phyloP scores from a whole-genome alignment of 495 filamentous ascomycete species.

The Neurospora sp. region DNA sequence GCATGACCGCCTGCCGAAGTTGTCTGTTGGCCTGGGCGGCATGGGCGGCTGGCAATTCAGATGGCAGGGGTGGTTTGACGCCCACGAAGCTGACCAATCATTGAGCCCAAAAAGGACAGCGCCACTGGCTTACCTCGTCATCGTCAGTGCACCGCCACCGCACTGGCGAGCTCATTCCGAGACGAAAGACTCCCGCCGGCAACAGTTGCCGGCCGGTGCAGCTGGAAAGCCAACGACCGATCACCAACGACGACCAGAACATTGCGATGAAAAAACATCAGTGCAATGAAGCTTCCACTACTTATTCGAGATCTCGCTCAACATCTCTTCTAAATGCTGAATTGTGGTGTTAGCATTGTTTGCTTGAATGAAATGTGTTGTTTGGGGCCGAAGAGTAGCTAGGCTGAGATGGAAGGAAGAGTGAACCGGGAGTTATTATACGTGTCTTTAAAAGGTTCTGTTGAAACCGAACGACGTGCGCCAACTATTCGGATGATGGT shows the following conservation, averaged over 20 bases:
- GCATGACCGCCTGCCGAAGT: not conserved
- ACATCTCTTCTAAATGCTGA: not conserved
- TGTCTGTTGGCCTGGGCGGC: not conserved
- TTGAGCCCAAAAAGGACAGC: not conserved
- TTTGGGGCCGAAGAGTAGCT: not conserved
- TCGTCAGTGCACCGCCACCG: not conserved
- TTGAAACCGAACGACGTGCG: too few relatives aligned
- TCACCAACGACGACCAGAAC: not conserved
- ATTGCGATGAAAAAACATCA: not conserved
- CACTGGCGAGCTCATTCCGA: not conserved
- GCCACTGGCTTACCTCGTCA: not conserved
- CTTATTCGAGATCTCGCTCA: not conserved
- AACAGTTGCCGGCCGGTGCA: not conserved
- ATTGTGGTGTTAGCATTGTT: not conserved
- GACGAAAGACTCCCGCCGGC: not conserved
- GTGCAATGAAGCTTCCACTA: not conserved
- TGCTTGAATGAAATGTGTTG: not conserved
- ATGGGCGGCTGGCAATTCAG: not conserved
- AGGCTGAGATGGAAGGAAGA: not conserved
- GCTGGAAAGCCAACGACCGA: not conserved
- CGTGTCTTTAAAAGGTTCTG: too few relatives aligned
- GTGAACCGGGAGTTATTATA: not conserved
- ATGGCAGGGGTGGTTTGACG: not conserved
- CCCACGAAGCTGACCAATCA: not conserved
- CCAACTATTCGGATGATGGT: not conserved